Percentiles rank a stretch among this genome's conserved stretches.
Conservation (phyloP, 2,329 filamentous ascomycete genomes). For the Cordyceps javanica region DNA sequence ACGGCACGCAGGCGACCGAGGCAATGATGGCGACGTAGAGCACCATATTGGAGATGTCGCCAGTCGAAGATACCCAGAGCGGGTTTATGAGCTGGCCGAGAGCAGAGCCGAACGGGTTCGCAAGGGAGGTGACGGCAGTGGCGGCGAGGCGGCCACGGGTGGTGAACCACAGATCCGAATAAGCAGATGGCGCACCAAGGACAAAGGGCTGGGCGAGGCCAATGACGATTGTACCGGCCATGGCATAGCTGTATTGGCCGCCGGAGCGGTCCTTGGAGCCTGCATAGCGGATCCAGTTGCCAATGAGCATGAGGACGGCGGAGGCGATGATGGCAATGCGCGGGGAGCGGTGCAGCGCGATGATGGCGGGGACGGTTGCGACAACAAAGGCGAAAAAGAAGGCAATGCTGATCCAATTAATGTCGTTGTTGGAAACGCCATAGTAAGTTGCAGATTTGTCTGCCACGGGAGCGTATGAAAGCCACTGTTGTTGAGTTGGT, state of each 20-base stretch:
- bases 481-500: slow-evolving; percentile 54
- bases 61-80: slow-evolving; percentile 58
- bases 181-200: slow-evolving; percentile 79
- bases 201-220: slow-evolving; percentile 91
- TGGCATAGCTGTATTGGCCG: slow-evolving; percentile 64
- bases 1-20: slow-evolving; percentile 56
- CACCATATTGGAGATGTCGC: slow-evolving; percentile 72
- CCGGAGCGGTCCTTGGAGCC: slow-evolving; percentile 50
- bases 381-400: slow-evolving; percentile 81
- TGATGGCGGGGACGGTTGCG: slow-evolving; percentile 66
- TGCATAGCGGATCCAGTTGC: slow-evolving; percentile 88
- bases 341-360: slow-evolving; percentile 72
- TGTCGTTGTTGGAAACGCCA: slow-evolving; percentile 61
- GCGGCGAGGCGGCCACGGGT: slow-evolving; percentile 76
- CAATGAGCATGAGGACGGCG: slow-evolving; percentile 66
- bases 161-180: slow-evolving; percentile 93
- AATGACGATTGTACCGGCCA: slow-evolving; percentile 88
- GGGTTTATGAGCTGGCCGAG: slow-evolving; percentile 83
- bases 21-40: slow-evolving; percentile 75
- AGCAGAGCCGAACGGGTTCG: slow-evolving; percentile 86
- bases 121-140: slow-evolving; percentile 76
- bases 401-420: slow-evolving; percentile 90
- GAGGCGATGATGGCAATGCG: slow-evolving; percentile 70
- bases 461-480: slow-evolving; percentile 83
- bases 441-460: slow-evolving; percentile 71